Evolutionary conservation across 164 flowering plant genomes (phyloP).

Genomic region (Vitis labrusca): DNA sequence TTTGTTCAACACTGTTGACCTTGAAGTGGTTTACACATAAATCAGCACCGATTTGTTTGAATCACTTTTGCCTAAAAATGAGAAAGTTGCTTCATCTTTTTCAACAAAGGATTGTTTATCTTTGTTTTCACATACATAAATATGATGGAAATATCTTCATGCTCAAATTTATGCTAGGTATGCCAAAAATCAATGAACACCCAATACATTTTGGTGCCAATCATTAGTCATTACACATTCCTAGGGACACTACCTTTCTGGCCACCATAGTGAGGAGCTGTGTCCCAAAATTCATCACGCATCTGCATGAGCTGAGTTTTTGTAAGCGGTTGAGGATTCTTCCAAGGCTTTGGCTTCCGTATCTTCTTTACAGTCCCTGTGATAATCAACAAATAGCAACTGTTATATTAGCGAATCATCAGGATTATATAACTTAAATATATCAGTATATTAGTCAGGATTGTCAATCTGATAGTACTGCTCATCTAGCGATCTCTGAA

Average conservation of each 20-base stretch:
- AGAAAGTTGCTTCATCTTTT: no score
- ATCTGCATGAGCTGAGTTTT: conserved; percentile 69
- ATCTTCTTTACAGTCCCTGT: conserved; percentile 61
- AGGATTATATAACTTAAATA: neutral
- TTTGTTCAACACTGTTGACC: no score
- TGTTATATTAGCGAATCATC: conserved; percentile 1
- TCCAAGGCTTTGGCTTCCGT: conserved; percentile 90
- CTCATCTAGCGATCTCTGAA: no score
- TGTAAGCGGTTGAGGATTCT: conserved; percentile 76
- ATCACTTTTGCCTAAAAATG: no score
- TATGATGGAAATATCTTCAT: neutral
- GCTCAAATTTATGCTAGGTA: neutral
- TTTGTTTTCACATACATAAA: neutral
- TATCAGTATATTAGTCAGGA: neutral
- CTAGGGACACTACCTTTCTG: conserved; percentile 31
- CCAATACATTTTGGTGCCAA: neutral
- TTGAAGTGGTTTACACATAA: no score
- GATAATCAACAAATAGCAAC: neutral
- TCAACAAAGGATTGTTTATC: neutral
- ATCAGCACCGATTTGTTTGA: no score
- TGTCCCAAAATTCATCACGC: conserved; percentile 97
- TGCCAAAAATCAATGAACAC: neutral
- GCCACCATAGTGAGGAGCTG: conserved; percentile 96
- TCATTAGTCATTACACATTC: neutral
- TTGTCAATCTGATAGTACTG: neutral